Conservation (phyloP, 768 basidiomycete species). For the Kwoniella dendrophila region DNA sequence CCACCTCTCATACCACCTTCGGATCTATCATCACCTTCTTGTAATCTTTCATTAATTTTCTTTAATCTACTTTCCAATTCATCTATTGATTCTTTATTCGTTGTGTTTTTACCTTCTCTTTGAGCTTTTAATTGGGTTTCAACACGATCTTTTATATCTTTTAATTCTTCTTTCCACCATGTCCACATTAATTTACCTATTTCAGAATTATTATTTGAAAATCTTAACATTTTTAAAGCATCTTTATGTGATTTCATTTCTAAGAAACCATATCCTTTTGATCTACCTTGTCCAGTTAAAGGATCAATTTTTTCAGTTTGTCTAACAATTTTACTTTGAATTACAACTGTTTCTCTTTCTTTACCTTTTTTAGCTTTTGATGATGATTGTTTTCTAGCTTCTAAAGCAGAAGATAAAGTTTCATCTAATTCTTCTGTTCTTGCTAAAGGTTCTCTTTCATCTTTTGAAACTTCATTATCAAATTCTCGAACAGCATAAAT, state of each 20-base stretch:
- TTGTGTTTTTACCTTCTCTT: slow-evolving; percentile 58
- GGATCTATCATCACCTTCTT: slow-evolving; percentile 48
- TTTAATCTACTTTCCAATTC: slow-evolving; percentile 63
- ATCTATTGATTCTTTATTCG: slow-evolving; percentile 50
- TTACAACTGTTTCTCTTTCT: slow-evolving; percentile 63
- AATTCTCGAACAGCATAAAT: slow-evolving; percentile 78
- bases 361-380: slow-evolving; percentile 50
- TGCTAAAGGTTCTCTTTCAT: slow-evolving; percentile 65
- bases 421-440: slow-evolving; percentile 70
- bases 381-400: slow-evolving; percentile 51
- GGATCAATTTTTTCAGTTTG: slow-evolving; percentile 86
- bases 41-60: slow-evolving; percentile 65
- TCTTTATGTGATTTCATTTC: slow-evolving; percentile 87
- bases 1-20: slow-evolving; percentile 57
- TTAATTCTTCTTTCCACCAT: slow-evolving; percentile 82
- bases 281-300: slow-evolving; percentile 79
- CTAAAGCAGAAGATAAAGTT: slow-evolving; percentile 49
- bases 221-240: slow-evolving; percentile 84
- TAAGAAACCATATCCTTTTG: slow-evolving; percentile 93
- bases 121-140: slow-evolving; percentile 47
- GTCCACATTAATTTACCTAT: slow-evolving; percentile 67
- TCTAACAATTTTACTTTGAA: slow-evolving; percentile 90
- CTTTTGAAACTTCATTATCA: slow-evolving; percentile 72
- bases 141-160: slow-evolving; percentile 54
- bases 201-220: slow-evolving; percentile 86